Evolutionary conservation across 768 basidiomycete species (phyloP), one percentile per base, ranked within the genome.

Genomic region (Psilocybe cubensis): DNA sequence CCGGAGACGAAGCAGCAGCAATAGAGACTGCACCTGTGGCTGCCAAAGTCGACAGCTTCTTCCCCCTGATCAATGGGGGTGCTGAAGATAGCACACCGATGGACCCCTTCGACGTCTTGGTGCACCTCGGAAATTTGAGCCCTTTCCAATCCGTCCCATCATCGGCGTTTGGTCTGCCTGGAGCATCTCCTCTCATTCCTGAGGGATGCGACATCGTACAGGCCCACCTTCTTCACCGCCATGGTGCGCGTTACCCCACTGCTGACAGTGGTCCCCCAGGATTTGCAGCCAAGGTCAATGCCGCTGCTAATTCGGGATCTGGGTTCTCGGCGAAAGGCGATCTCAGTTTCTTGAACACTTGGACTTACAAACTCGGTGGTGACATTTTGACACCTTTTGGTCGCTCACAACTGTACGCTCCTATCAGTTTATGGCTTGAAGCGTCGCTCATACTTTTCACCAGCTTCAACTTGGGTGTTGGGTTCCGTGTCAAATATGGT

Each of bases 111-210:
- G 70, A 83, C 52, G 71, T 83, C 14, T 57, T 81, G 33, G 70
- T 74, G 50, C 68, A 78, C 52, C 77, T 78, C 70, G 84, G 81
- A 24, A 81, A 79, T 60, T 75, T 83, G 27, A 71, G 78, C 3
- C 83, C 83, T 2, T 81, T 77, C 76, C 77, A 76, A 60, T 84
- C 83, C 11, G 74, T 83, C 17, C 67, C 75, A 2, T 76, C 79
- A 3, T 4, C 14, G 3, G 8, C 27, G 1, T 81, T 81, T 63
- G 83, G 83, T 17, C 70, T 85, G 18, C 77, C 75, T 8, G 65
- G 76, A 21, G 68, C 83, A 5, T 79, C 80, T 10, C 75, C 81
- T 1, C 42, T 72, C 17, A 72, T 83, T n/a, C 52, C 52, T 4
- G 12, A 53, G 21, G 29, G 41, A 14, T 53, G 52, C 21, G 28